phyloP scores from a whole-genome alignment of 768 basidiomycete species.

The Fomitopsis serialis region DNA sequence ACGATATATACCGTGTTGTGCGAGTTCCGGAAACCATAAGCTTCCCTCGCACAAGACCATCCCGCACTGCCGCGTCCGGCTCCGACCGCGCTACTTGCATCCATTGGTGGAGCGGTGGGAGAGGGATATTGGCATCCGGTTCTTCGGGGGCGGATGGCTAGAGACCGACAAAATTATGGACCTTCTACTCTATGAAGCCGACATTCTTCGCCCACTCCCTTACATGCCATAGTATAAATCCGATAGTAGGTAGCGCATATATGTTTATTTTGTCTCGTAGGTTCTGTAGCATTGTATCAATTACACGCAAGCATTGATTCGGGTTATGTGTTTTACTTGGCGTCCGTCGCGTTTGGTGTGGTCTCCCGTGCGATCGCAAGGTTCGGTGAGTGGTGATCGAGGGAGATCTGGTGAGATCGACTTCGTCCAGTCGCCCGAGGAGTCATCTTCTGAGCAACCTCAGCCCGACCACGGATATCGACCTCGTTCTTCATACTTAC shows the following conservation, averaged over 20 bases:
- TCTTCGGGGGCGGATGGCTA: neutral
- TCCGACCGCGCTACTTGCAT: neutral
- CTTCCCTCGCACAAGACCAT: neutral
- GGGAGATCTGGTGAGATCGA: too few relatives aligned
- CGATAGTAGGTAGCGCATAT: slow-evolving; percentile 1
- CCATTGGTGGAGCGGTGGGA: neutral
- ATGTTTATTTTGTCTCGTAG: slow-evolving; percentile 3
- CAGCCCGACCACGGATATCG: neutral
- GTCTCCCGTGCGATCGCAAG: too few relatives aligned
- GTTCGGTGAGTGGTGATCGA: too few relatives aligned
- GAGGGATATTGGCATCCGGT: too few relatives aligned
- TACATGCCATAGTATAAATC: slow-evolving; percentile 3
- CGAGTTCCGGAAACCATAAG: slow-evolving; percentile 86
- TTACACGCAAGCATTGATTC: neutral
- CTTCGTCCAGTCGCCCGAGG: too few relatives aligned
- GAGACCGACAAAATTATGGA: slow-evolving; percentile 1
- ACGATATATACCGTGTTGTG: slow-evolving; percentile 97
- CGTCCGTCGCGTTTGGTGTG: too few relatives aligned
- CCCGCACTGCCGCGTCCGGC: neutral
- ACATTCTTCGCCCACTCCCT: slow-evolving; percentile 1
- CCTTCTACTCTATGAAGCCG: slow-evolving; percentile 4
- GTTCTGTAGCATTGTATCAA: slow-evolving; percentile 6
- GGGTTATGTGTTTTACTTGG: too few relatives aligned
- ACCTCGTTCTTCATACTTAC: neutral
- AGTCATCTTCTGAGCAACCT: too few relatives aligned